Base-by-base conservation (phyloP, 306 rosid genomes). In the Fragaria nilgerrensis region DNA sequence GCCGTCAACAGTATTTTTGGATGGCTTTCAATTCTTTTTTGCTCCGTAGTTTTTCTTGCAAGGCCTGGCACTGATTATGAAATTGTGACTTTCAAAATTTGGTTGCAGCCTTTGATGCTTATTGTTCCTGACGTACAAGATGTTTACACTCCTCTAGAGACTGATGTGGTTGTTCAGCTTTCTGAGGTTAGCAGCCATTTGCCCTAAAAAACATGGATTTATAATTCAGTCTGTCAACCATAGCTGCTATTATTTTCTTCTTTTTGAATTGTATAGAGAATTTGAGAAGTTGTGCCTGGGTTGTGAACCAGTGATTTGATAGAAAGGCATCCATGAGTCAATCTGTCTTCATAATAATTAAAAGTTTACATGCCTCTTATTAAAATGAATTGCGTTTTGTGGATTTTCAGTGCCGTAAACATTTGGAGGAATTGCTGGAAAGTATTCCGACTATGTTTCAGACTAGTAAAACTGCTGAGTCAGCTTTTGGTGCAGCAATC, bases 81-180 rank as follows among this genome's bases (percentile, higher is more conserved):
- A 43, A 79, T 82, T 72, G 73, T 78, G 75, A 37, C 77, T 75
- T 86, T 67, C 63, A 75, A 69, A 36, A 34, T 48, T 0, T 68
- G 52, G 84, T 79, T 88, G 86, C 84, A 96, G 99, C 96, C 98
- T 6, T 62, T 92, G 88, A 96, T 96, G 99, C 99, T 96, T 70
- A 92, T 96, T 72, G 98, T 96, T 80, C 98, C 98, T 73, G 98
- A 96, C 77, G 94, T 92, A 78, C 98, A 87, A 90, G 99, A 96
- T 81, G 97, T 96, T 79, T 96, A 92, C 85, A 96, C 99, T 79
- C 99, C 99, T 61, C 79, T 96, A 85, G 86, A 92, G 86, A 87
- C 96, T 78, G 99, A 92, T 75, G 92, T 96, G 74, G 80, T 92
- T 80, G 99, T 96, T 79, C 96, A 86, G 32, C 89, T 96, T 79